Evolutionary conservation across 129 eudicot species (phyloP).

Genomic region (Daucus carota): DH1_v3.0 NC_030383.2:2428501-2429000

Average conservation of each 20-base stretch:
- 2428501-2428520: not conserved
- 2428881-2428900: constrained; percentile 88
- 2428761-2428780: not conserved
- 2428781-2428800: not conserved
- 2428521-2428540: not conserved
- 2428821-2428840: not conserved
- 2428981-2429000: not conserved
- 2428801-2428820: not conserved
- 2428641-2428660: not conserved
- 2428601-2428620: not conserved
- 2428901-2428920: constrained; percentile 96
- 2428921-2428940: constrained; percentile 83
- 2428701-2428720: not conserved
- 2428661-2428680: not conserved
- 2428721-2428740: not conserved
- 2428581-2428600: not conserved
- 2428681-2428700: not conserved
- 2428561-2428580: not conserved
- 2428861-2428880: constrained; percentile 89
- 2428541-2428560: not conserved
- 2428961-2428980: no score
- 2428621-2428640: not conserved
- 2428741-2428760: not conserved
- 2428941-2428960: constrained; percentile 30
- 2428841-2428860: constrained; percentile 48